Conservation (phyloP, 2,329 filamentous ascomycete genomes). For the Hypoxylon sp. region DNA sequence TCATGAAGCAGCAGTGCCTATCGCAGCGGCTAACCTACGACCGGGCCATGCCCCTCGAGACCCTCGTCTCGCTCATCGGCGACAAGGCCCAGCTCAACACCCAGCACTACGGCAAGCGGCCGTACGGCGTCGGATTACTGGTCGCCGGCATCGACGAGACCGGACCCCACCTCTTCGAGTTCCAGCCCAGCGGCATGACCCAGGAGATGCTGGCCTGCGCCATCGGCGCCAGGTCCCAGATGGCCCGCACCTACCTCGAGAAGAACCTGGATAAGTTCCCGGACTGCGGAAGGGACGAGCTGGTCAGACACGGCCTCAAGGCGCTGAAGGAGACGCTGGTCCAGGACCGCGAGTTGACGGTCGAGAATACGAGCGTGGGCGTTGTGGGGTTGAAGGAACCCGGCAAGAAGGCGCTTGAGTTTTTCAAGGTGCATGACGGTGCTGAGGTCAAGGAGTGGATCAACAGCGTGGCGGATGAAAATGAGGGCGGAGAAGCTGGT, state of each 20-base stretch:
- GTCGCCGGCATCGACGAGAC: constrained; percentile 94
- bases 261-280: constrained; percentile 89
- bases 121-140: constrained; percentile 94
- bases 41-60: constrained; percentile 90
- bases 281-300: constrained; percentile 82
- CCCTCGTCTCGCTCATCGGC: constrained; percentile 91
- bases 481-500: constrained; percentile 62
- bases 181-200: constrained; percentile 95
- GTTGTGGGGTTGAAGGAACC: constrained; percentile 77
- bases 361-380: constrained; percentile 95
- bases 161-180: constrained; percentile 97
- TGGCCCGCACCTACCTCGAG: constrained; percentile 97
- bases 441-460: constrained; percentile 89
- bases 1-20: constrained; percentile 99
- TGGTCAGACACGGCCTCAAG: constrained; percentile 90
- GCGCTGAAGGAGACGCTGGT: constrained; percentile 95
- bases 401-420: constrained; percentile 74
- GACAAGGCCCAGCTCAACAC: constrained; percentile 98
- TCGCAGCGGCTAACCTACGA: constrained; percentile 96
- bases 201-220: constrained; percentile 98
- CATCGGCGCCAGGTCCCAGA: constrained; percentile 95
- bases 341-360: constrained; percentile 97
- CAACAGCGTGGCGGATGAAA: constrained; percentile 76
- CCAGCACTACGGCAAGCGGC: constrained; percentile 95
- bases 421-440: constrained; percentile 92